Evolutionary conservation across 2,329 filamentous ascomycete genomes (phyloP), one percentile per base, ranked within the genome.

Genomic region (Neofusicoccum sp.): DNA sequence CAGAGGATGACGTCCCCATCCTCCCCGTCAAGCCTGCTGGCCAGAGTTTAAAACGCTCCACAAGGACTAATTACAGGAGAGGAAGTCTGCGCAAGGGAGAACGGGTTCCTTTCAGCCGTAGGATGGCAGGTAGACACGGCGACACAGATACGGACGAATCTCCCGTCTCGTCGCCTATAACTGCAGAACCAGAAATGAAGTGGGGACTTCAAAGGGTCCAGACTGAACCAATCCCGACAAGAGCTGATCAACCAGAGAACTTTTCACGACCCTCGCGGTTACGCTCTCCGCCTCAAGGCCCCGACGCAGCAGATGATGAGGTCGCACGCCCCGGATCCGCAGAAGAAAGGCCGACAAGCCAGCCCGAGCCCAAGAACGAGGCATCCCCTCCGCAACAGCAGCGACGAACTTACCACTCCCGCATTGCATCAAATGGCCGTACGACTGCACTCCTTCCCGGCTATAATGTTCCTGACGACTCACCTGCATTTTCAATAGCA

Each of bases 11-110:
- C 73, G 89, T 90, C 80, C 93, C 93, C 6, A 97, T 98, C 66
- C 80, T 98, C 45, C 91, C 93, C 1, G 85, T 89, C 63, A 87
- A 85, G 62, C 79, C 89, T 22, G 87, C 88, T 1, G 92, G 92
- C 3, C 87, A 89, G 1, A 91, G 92, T 36, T 80, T 99, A 54
- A 89, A 95, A 69, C 87, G 95, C 66, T 97, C 95, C 11, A 99
- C 93, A 22, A 86, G 92, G 61, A 99, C 95, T 4, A 94, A 91
- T 31, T 98, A 98, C 75, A 84, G 93, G 70, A 92, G 91, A 64
- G 93, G 93, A 37, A 97, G 93, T 78, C 76, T 97, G 66, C 89
- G 90, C 56, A 91, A 89, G 67, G 90, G 91, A 29, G 90, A 95
- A 65, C 85, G 90, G 61, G 81, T 87, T 3, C 87, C 90, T 0